Evolutionary conservation across 192 early-diverging fungal genomes (phyloP), one percentile per base, ranked within the genome.

Genomic region (Dimargaris xerosporica): DNA sequence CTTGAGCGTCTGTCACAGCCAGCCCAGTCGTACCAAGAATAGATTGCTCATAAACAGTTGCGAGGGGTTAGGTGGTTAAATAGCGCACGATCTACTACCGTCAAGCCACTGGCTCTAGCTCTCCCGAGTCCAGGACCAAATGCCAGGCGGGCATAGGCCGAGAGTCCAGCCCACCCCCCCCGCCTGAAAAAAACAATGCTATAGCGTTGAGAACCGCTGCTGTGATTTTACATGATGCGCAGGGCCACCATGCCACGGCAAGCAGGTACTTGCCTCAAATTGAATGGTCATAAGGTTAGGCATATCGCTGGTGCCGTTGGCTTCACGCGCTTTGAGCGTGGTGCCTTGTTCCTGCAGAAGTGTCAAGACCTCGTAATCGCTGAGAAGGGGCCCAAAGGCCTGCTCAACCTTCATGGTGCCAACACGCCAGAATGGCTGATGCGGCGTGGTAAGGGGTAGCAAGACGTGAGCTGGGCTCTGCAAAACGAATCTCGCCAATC

Each of bases 331-430:
- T 48, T 71, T 77, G 39, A 71, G 74, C 21, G 65, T 51, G 48
- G 69, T 63, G 28, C 74, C 73, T 63, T 78, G 75, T 62, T 87
- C 85, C 39, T 73, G 67, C 26, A 87, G 66, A 29, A 87, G 67
- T 7, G 67, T 47, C 44, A 83, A 60, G n/a, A 83, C 82, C 71
- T 87, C 85, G 67, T 83, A 85, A 64, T 84, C 85, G 65, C 74
- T 82, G 5, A 87, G 67, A 65, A 85, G 71, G 3, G 82, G 81
- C 21, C 79, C 72, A 55, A 82, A 71, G 2, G 80, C 69, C 39
- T 84, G 72, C 19, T 83, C 64, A 43, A 87, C 75, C 66, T 82
- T 74, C 85, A 87, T 87, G 43, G 39, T 21, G 41, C 7, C 34
- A 39, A 39, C 34, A 39, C 34, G 34, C 34, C 34, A 39, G 34